Evolutionary conservation across 2,329 filamentous ascomycete genomes (phyloP).

Genomic region (Talaromyces sp.): DNA sequence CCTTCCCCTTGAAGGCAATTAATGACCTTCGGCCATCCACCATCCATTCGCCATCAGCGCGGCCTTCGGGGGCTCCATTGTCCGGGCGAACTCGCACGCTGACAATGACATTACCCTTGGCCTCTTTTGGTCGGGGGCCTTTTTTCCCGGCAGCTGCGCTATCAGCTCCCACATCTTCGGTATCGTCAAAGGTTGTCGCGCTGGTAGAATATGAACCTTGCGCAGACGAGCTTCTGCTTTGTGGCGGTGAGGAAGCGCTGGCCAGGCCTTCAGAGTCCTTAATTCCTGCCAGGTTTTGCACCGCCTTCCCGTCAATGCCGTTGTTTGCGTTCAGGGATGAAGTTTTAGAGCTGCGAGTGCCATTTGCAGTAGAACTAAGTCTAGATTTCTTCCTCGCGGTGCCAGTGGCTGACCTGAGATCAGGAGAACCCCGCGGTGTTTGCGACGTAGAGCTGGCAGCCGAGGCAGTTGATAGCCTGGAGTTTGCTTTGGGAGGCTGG

Average conservation of each 20-base stretch:
- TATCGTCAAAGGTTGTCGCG: constrained; percentile 81
- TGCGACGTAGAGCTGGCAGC: constrained; percentile 24
- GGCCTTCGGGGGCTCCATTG: constrained; percentile 54
- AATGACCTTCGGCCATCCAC: constrained; percentile 79
- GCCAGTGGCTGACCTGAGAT: constrained; percentile 36
- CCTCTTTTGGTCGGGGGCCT: constrained; percentile 52
- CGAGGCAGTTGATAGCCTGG: constrained; percentile 56
- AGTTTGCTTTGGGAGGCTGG: constrained; percentile 70
- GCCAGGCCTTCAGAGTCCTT: constrained; percentile 70
- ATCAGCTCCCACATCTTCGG: constrained; percentile 49
- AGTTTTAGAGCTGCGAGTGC: constrained; percentile 48
- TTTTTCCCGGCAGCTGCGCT: constrained; percentile 18
- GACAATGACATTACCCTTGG: constrained; percentile 91
- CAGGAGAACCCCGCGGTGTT: constrained; percentile 31
- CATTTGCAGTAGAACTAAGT: constrained; percentile 49
- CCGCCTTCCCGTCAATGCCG: constrained; percentile 68
- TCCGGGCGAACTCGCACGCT: constrained; percentile 92
- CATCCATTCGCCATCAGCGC: constrained; percentile 79
- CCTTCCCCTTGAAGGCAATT: constrained; percentile 78
- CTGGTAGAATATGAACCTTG: constrained; percentile 90
- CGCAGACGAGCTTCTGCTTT: constrained; percentile 86
- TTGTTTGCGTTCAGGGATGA: constrained; percentile 73
- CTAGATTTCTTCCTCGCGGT: constrained; percentile 54
- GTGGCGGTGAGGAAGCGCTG: constrained; percentile 73
- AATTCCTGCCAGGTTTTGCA: constrained; percentile 55